Conservation (phyloP, 2,329 filamentous ascomycete genomes). For the Colletotrichum sansevieriae region DNA sequence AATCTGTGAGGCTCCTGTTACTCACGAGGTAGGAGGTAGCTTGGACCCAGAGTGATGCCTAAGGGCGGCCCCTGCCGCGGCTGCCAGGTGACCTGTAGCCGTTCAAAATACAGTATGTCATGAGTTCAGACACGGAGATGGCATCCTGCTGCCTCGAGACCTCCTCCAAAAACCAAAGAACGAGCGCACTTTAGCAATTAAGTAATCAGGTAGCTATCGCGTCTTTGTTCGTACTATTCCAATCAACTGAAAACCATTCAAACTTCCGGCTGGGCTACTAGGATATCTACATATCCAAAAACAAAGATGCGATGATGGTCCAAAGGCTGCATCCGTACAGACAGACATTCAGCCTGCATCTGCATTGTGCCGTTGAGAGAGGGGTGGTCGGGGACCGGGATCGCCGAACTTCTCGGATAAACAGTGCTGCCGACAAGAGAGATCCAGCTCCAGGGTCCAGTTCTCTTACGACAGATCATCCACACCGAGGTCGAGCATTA, state of each 20-base stretch:
- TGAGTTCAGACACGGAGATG: too few species aligned
- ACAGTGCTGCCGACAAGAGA: conserved; percentile 31
- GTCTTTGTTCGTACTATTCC: too few species aligned
- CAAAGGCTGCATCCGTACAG: too few species aligned
- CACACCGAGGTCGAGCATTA: not conserved
- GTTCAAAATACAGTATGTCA: conserved; percentile 14
- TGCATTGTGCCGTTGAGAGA: conserved; percentile 12
- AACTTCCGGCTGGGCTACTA: too few species aligned
- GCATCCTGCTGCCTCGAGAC: too few species aligned
- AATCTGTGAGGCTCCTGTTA: conserved; percentile 17
- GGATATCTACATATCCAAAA: too few species aligned
- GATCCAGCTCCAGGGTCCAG: conserved; percentile 25
- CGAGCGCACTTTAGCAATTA: too few species aligned
- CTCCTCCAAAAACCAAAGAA: too few species aligned
- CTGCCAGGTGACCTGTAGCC: conserved; percentile 31
- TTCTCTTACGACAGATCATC: conserved; percentile 5
- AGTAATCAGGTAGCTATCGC: too few species aligned
- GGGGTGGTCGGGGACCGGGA: not conserved
- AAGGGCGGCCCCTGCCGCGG: conserved; percentile 22
- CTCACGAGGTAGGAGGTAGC: not conserved
- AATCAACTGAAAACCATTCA: too few species aligned
- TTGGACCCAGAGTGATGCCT: conserved; percentile 24
- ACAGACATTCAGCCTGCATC: not conserved
- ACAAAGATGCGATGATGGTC: too few species aligned
- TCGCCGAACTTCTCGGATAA: conserved; percentile 26